A percentile compares a stretch with the other conserved stretches of the same genome.
These are phyloP conservation scores for Fusarium albidum DNA, from an alignment of 2,329 filamentous ascomycete genomes.

Conservation along the genomic window DNA sequence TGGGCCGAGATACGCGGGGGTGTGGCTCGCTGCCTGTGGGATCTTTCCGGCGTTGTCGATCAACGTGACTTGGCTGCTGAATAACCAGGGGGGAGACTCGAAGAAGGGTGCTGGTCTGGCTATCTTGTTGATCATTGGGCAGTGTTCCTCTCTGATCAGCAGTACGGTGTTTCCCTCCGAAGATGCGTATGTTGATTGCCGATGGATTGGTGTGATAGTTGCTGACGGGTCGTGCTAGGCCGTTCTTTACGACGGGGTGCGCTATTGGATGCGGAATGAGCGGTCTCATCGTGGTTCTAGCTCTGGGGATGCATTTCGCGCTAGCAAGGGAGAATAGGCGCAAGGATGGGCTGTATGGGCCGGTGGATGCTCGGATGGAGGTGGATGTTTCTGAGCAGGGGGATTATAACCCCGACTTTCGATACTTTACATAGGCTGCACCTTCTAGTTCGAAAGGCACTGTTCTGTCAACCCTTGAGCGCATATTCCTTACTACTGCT, in stretches of 20 bases:
- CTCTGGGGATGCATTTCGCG: constrained; percentile 16
- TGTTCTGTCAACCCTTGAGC: too few species aligned
- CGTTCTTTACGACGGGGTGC: constrained; percentile 20
- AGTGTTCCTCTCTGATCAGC: constrained; percentile 30
- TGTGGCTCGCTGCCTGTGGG: constrained; percentile 22
- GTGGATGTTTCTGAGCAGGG: constrained; percentile 8
- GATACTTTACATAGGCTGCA: constrained; percentile 20
- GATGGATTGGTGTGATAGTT: rapidly evolving
- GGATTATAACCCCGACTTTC: constrained; percentile 7
- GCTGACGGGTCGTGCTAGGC: constrained; percentile 2
- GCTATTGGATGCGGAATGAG: constrained; percentile 25
- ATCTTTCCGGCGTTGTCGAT: constrained; percentile 13
- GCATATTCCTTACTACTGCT: too few species aligned
- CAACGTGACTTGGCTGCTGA: constrained; percentile 26
- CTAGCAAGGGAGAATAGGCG: constrained; percentile 13
- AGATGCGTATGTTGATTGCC: constrained; percentile 15
- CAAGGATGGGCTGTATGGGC: not conserved
- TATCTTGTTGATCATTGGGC: constrained; percentile 4
- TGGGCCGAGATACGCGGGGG: constrained; percentile 7
- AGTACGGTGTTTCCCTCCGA: constrained; percentile 23
- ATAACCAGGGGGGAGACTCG: constrained; percentile 27
- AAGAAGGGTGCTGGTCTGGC: constrained; percentile 24
- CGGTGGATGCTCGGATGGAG: not conserved
- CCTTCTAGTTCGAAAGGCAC: too few species aligned
- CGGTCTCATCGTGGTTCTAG: not conserved